A percentile compares a stretch with the other conserved stretches of the same genome.
Evolutionary conservation across 768 basidiomycete genomes (phyloP).

Genomic region (Melanogaster broomeanus): DNA sequence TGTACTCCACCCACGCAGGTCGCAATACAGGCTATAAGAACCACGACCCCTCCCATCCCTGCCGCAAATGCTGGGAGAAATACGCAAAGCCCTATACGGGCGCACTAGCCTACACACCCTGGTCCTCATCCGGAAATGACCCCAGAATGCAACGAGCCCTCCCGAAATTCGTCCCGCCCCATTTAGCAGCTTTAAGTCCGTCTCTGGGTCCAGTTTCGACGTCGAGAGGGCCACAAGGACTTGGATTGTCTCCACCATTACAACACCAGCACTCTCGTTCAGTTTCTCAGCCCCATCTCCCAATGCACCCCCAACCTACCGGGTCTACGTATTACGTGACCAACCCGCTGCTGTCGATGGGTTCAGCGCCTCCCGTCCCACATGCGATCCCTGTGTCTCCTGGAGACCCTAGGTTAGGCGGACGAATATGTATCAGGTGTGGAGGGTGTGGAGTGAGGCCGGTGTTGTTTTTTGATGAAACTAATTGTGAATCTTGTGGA

Average conservation of each 20-base stretch:
- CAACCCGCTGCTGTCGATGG: conserved; percentile 19
- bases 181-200: conserved; percentile 7
- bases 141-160: conserved; percentile 32
- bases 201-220: background rate
- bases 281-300: conserved; percentile 13
- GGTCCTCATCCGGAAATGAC: conserved; percentile 26
- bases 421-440: conserved; percentile 65
- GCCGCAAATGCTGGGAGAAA: conserved; percentile 74
- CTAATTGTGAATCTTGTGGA: conserved; percentile 56
- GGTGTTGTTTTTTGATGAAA: conserved; percentile 55
- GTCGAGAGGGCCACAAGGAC: background rate
- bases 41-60: conserved; percentile 65
- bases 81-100: conserved; percentile 63
- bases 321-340: conserved; percentile 26
- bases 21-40: conserved; percentile 75
- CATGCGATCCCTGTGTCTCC: conserved; percentile 50
- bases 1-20: conserved; percentile 43
- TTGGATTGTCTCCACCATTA: background rate
- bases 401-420: conserved; percentile 74
- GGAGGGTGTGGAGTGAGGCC: conserved; percentile 54
- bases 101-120: conserved; percentile 55
- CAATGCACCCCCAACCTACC: background rate
- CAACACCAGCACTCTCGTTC: conserved; percentile 19
- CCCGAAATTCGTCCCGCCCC: conserved; percentile 24
- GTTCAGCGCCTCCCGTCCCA: conserved; percentile 33